Conservation (phyloP, 208 protist species). For the Acanthamoeba triangularis region DNA sequence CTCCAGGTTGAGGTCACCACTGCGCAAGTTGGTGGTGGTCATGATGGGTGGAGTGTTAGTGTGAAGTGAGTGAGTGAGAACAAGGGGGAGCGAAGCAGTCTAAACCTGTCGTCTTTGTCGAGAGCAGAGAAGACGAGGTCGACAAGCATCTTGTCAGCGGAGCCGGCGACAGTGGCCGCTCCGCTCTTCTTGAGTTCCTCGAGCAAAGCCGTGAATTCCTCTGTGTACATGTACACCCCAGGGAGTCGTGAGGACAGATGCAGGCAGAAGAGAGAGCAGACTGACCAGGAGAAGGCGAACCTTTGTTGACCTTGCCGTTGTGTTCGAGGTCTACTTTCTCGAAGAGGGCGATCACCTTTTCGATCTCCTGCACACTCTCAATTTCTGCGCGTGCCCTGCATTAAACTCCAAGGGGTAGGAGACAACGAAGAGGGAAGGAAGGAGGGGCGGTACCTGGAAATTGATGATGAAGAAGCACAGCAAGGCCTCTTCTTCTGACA, state of each 20-base stretch:
- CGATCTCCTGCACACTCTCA: conserved; percentile 46
- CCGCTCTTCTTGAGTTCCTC: conserved; percentile 53
- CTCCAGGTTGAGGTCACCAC: conserved; percentile 39
- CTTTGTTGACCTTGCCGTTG: conserved; percentile 46
- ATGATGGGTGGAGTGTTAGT: not conserved
- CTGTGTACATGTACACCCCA: not conserved
- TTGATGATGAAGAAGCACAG: conserved; percentile 47
- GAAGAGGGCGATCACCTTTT: conserved; percentile 52
- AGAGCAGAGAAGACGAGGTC: conserved; percentile 39
- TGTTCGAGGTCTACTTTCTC: conserved; percentile 51
- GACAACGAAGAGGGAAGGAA: not conserved
- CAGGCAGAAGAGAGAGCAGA: not conserved
- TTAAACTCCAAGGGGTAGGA: not conserved
- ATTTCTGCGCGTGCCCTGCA: not conserved
- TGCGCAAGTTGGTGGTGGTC: not conserved
- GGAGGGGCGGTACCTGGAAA: not conserved
- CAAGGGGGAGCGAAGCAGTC: too few species aligned
- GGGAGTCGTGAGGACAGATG: not conserved
- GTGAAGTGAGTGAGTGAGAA: not conserved
- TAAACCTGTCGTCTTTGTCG: conserved; percentile 68
- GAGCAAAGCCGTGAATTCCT: conserved; percentile 11
- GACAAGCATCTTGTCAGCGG: conserved; percentile 50
- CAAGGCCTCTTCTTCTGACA: conserved; percentile 15
- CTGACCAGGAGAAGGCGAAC: not conserved
- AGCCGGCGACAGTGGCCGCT: not conserved